Base-by-base conservation (phyloP, 352 stramenopile species). In the Halophytophthora batemanensis region DNA sequence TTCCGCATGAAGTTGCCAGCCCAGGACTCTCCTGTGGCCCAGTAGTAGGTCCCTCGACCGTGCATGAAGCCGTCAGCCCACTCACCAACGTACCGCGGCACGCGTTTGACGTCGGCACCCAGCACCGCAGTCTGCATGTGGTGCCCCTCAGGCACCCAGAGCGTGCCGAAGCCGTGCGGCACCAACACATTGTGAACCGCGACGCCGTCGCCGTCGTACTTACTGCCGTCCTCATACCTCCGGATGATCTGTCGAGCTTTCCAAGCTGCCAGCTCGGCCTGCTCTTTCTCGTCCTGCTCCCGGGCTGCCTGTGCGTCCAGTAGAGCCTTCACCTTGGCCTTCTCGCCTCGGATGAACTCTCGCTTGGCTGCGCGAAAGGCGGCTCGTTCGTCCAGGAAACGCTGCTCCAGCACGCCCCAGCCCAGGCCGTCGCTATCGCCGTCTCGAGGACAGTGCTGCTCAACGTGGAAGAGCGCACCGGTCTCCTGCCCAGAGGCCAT, bases 1-100 rank as follows among this genome's bases (percentile, higher is more conserved):
- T 86, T 63, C 7, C 70, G 67, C 28, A 83, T 67, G 23, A 89
- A 84, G 29, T 65, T 60, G 3, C 78, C 78, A 14, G 73, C 64
- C 78, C 75, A 89, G 15, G 71, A 75, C 25, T 77, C 71, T 0
- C 73, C 71, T 23, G 77, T 74, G 23, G 58, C 42, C 78, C 78
- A 89, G 46, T 69, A 74, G 49, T 83, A 87, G 36, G 59, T 82
- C 7, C 75, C 78, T 2, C 33, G 31, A 17, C 78, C 78, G 43
- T 89, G 75, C 66, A 80, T 85, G 23, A 81, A 72, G 17, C 75
- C 78, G 34, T 86, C 50, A 54, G 65, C 64, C 75, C 78, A 87
- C 36, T 66, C 45, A 5, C 75, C 78, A 28, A 71, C 53, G 53
- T 86, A 84, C 14, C 54, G 48, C 35, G 61, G 56, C 2, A 83